Percentiles rank a stretch among this genome's conserved stretches.
Evolutionary conservation across 371 early-diverging fungal genomes (phyloP).

Genomic region (Mortierella sp.): DNA sequence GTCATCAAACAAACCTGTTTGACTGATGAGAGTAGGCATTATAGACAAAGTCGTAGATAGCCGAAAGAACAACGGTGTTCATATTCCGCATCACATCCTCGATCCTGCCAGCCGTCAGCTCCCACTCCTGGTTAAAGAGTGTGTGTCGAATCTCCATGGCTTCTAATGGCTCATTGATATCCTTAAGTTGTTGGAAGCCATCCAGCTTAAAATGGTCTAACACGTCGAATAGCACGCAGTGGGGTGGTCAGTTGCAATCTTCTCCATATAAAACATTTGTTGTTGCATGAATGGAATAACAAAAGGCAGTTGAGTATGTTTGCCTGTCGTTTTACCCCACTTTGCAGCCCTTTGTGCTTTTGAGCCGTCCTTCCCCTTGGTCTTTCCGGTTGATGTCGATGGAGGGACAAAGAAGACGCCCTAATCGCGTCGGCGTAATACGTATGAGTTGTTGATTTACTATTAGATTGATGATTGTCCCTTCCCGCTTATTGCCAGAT

Average conservation of each 20-base stretch:
- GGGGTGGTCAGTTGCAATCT: not conserved
- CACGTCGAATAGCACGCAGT: not conserved
- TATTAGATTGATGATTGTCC: constrained; percentile 1
- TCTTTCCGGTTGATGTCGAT: not conserved
- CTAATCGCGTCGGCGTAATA: constrained; percentile 5
- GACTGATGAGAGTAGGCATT: constrained; percentile 55
- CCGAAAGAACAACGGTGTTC: constrained; percentile 60
- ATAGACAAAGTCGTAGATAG: constrained; percentile 65
- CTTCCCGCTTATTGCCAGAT: no score
- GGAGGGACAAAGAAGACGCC: constrained; percentile 51
- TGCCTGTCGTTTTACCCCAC: not conserved
- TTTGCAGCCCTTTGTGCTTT: not conserved
- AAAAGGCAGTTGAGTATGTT: not conserved
- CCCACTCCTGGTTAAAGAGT: constrained; percentile 62
- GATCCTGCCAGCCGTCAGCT: constrained; percentile 53
- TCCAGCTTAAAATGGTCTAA: constrained; percentile 39
- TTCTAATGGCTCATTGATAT: constrained; percentile 62
- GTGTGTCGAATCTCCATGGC: constrained; percentile 59
- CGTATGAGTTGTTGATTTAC: not conserved
- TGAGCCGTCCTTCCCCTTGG: constrained; percentile 3
- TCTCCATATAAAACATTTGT: no score
- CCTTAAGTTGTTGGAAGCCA: constrained; percentile 63
- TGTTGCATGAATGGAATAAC: no score
- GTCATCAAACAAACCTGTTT: constrained; percentile 31
- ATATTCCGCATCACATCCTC: constrained; percentile 65